phyloP scores from a whole-genome alignment of 805 yeast species.

The Maudiozyma pseudohumilis region DNA sequence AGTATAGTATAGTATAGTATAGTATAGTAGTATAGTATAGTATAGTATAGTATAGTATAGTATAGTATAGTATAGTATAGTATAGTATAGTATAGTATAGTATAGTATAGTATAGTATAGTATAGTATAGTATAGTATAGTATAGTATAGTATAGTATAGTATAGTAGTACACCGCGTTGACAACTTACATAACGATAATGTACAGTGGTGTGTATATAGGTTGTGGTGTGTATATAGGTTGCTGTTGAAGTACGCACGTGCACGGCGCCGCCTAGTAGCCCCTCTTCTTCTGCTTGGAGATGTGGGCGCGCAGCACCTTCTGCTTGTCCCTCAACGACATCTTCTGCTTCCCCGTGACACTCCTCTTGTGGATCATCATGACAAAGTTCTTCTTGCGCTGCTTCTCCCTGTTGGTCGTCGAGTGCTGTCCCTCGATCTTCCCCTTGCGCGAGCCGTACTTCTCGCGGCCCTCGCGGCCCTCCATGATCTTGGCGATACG shows the following conservation, averaged over 20 bases:
- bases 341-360: constrained; percentile 87
- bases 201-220: background rate
- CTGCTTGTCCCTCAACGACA: constrained; percentile 86
- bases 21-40: too few species aligned
- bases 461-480: constrained; percentile 88
- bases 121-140: too few species aligned
- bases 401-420: constrained; percentile 93
- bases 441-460: constrained; percentile 82
- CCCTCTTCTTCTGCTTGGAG: constrained; percentile 83
- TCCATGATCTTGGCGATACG: constrained; percentile 77
- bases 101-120: too few species aligned
- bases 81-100: too few species aligned
- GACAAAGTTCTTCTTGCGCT: constrained; percentile 95
- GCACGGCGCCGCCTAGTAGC: constrained; percentile 23
- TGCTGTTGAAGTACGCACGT: background rate
- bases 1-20: too few species aligned
- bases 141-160: too few species aligned
- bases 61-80: too few species aligned
- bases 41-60: too few species aligned
- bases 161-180: too few species aligned
- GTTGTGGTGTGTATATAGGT: background rate
- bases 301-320: constrained; percentile 78
- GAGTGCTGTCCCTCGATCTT: constrained; percentile 67
- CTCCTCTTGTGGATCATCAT: constrained; percentile 96
- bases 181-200: background rate